A percentile compares a stretch with the other conserved stretches of the same genome.
Conservation (phyloP, 1,139 yeast species). For the Candida tunisiensis region DNA sequence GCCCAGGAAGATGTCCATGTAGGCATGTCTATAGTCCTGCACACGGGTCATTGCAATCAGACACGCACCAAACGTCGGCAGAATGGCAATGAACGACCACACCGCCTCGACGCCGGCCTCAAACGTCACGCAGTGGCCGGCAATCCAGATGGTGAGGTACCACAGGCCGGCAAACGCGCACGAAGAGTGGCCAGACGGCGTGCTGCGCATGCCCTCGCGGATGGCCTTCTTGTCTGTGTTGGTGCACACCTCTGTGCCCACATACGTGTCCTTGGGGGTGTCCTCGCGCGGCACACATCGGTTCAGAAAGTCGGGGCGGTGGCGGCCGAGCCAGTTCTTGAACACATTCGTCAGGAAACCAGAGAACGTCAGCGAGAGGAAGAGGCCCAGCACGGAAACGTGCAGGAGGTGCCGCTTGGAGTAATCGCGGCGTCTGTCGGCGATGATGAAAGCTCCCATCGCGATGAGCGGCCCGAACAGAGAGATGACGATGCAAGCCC, state of each 20-base stretch:
- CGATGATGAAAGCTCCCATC: slow-evolving; percentile 1
- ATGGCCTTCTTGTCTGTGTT: slow-evolving; percentile 20
- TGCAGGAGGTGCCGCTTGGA: slow-evolving; percentile 16
- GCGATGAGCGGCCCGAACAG: slow-evolving; percentile 6
- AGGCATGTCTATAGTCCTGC: slow-evolving; percentile 68
- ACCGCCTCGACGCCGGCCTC: slow-evolving; percentile 17
- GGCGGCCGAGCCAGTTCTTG: slow-evolving; percentile 65
- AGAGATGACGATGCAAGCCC: slow-evolving; percentile 16
- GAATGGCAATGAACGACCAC: slow-evolving; percentile 3
- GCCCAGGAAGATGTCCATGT: slow-evolving; percentile 49
- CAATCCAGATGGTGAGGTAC: slow-evolving; percentile 46
- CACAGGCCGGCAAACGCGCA: slow-evolving; percentile 49
- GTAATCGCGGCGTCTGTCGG: slow-evolving; percentile 7
- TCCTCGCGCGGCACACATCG: slow-evolving; percentile 41
- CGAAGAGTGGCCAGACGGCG: slow-evolving; percentile 74
- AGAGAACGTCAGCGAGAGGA: slow-evolving; percentile 24
- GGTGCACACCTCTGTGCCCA: slow-evolving; percentile 38
- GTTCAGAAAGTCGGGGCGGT: slow-evolving; percentile 63
- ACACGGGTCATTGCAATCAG: slow-evolving; percentile 45
- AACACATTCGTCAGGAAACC: slow-evolving; percentile 36
- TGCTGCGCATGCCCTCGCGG: slow-evolving; percentile 57
- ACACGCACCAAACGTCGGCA: slow-evolving; percentile 27
- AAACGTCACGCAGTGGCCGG: slow-evolving; percentile 33
- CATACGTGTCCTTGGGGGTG: slow-evolving; percentile 23
- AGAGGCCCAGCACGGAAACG: slow-evolving; percentile 27